phyloP scores from a whole-genome alignment of 2,329 filamentous ascomycete species.

The Amphichorda felina region DNA sequence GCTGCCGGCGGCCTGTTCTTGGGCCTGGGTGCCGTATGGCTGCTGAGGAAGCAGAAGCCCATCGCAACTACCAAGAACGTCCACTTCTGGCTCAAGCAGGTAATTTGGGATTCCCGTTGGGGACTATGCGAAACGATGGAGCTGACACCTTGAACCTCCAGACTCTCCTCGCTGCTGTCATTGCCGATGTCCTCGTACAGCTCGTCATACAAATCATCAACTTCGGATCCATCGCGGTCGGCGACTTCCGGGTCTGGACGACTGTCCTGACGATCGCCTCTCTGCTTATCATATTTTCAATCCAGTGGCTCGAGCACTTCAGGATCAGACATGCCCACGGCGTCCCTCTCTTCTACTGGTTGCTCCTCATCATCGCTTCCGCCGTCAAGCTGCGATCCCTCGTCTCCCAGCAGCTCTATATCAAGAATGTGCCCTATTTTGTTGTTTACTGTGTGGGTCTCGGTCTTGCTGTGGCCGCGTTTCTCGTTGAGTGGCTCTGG shows the following conservation, averaged over 20 bases:
- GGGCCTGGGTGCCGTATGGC: slow-evolving; percentile 69
- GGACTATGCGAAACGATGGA: too few species aligned
- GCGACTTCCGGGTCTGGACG: slow-evolving; percentile 81
- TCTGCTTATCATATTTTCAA: slow-evolving; percentile 58
- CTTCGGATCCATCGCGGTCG: slow-evolving; percentile 58
- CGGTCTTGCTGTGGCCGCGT: slow-evolving; percentile 57
- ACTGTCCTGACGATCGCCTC: slow-evolving; percentile 61
- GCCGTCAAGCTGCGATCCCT: slow-evolving; percentile 78
- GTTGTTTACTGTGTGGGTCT: slow-evolving; percentile 61
- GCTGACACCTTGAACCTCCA: too few species aligned
- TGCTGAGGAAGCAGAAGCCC: slow-evolving; percentile 59
- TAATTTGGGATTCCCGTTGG: slow-evolving; percentile 24
- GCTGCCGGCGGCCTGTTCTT: slow-evolving; percentile 68
- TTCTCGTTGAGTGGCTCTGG: slow-evolving; percentile 74
- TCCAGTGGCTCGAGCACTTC: slow-evolving; percentile 81
- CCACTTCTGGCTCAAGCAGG: slow-evolving; percentile 90
- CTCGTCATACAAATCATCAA: slow-evolving; percentile 63
- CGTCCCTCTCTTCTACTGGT: slow-evolving; percentile 85
- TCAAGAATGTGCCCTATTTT: slow-evolving; percentile 60
- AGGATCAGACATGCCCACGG: slow-evolving; percentile 77
- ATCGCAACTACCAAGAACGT: slow-evolving; percentile 66
- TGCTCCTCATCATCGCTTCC: slow-evolving; percentile 69
- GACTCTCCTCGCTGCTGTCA: slow-evolving; percentile 53
- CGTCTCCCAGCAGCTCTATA: slow-evolving; percentile 63
- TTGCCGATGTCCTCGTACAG: slow-evolving; percentile 59